Evolutionary conservation across 148 eudicot genomes (phyloP).

Genomic region (Nyssa sinensis): DNA sequence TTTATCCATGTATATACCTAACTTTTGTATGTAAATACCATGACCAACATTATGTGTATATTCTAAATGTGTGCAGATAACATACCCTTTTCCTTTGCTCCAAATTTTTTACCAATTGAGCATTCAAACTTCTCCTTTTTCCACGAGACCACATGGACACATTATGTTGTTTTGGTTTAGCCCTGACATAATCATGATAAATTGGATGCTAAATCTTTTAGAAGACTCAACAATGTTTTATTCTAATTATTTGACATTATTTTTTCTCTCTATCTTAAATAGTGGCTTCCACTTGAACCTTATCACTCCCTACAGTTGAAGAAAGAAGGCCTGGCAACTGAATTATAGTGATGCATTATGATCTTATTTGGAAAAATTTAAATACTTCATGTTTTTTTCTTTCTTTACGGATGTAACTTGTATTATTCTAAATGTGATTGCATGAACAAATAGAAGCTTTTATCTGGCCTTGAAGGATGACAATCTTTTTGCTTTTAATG

Average conservation of each 20-base stretch:
- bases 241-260: background rate
- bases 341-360: background rate
- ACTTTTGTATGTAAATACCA: no score
- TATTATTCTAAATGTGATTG: background rate
- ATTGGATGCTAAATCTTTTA: background rate
- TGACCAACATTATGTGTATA: background rate
- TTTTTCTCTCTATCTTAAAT: background rate
- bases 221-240: background rate
- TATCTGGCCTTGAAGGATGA: background rate
- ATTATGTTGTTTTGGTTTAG: background rate
- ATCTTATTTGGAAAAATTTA: no score
- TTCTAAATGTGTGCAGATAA: no score
- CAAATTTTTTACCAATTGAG: background rate
- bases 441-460: slow-evolving; percentile 2
- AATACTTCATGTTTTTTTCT: no score
- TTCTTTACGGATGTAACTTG: background rate
- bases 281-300: background rate
- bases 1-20: background rate
- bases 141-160: background rate
- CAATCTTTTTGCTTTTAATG: slow-evolving; percentile 19
- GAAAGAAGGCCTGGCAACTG: background rate
- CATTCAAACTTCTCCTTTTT: background rate
- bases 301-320: background rate
- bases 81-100: background rate
- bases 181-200: background rate